phyloP scores from a whole-genome alignment of 2,329 filamentous ascomycete genomes.

The Talaromyces sp. region DNA sequence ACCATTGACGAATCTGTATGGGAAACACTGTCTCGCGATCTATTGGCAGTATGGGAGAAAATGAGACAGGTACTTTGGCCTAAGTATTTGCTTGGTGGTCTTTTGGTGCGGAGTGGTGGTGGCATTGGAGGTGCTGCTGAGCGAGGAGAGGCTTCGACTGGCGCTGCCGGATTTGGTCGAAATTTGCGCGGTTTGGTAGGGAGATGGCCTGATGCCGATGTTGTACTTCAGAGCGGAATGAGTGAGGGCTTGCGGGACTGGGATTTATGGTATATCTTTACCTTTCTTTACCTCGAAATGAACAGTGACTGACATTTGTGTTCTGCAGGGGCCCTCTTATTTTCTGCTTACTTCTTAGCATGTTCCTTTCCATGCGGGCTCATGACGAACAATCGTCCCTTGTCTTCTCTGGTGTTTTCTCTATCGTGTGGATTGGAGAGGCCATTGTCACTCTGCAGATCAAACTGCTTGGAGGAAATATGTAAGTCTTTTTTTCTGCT shows the following conservation, averaged over 20 bases:
- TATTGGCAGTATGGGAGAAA: conserved; percentile 94
- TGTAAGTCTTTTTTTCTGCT: conserved; percentile 60
- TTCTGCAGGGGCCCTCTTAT: conserved; percentile 75
- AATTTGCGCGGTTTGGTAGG: conserved; percentile 56
- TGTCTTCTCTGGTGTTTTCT: conserved; percentile 95
- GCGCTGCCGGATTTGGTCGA: conserved; percentile 38
- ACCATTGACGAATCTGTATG: conserved; percentile 97
- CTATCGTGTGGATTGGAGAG: conserved; percentile 94
- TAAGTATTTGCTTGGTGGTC: conserved; percentile 77
- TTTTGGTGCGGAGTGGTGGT: conserved; percentile 57
- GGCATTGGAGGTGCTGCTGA: conserved; percentile 53
- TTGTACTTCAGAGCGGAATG: conserved; percentile 68
- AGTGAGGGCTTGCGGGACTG: conserved; percentile 88
- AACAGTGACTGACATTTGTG: neutral
- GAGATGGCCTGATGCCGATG: conserved; percentile 65
- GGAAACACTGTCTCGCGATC: conserved; percentile 90
- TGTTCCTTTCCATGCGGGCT: conserved; percentile 81
- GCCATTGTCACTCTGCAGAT: conserved; percentile 97
- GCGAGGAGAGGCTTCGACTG: conserved; percentile 48
- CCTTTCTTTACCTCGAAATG: neutral
- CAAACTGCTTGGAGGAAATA: conserved; percentile 91
- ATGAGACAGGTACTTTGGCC: conserved; percentile 96
- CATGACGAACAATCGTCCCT: conserved; percentile 75
- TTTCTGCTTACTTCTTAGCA: conserved; percentile 83
- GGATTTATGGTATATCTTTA: conserved; percentile 71